Evolutionary conservation across 306 rosid species (phyloP), one percentile per base, ranked within the genome.

Genomic region (Cicer pinnatifidum): DNA sequence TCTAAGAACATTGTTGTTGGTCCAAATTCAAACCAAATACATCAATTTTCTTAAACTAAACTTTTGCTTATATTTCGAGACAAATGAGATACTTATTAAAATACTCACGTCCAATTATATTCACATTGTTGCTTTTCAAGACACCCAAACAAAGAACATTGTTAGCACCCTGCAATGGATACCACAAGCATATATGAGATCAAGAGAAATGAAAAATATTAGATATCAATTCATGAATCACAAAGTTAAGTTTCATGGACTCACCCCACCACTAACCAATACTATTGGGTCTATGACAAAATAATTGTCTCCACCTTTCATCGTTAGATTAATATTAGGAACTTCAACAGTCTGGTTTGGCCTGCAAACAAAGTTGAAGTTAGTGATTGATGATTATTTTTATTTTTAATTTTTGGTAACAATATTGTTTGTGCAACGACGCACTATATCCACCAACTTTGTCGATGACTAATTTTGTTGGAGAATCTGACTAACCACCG

Each of bases 61-160:
- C 23, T 20, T 20, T 23, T 23, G 3, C 3, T 23, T 23, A 23
- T 23, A 23, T 23, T 23, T 23, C 4, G 33, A 23, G 33, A 23
- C 33, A 23, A 23, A 23, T 0, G 3, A 3, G 3, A 4, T 23
- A 28, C 35, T 3, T 28, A 28, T 60, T 45, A 75, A 80, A 78
- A 82, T 77, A 75, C 99, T 91, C 72, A 95, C 97, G 97, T 82
- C 99, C 99, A 48, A 95, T 87, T 73, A 95, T 83, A 68, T 95
- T 84, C 46, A 91, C 61, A 66, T 76, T 75, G 56, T 47, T 67
- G 72, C 99, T 91, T 78, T 82, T 90, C 78, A 81, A 20, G 57
- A 91, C 16, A 13, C 82, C 97, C 59, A 91, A 73, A 72, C 97
- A 90, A 73, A 73, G 84, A 20, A 80, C 71, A 44, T 19, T 9